phyloP scores from a whole-genome alignment of 495 filamentous ascomycete species.

The Podospora comata region DNA sequence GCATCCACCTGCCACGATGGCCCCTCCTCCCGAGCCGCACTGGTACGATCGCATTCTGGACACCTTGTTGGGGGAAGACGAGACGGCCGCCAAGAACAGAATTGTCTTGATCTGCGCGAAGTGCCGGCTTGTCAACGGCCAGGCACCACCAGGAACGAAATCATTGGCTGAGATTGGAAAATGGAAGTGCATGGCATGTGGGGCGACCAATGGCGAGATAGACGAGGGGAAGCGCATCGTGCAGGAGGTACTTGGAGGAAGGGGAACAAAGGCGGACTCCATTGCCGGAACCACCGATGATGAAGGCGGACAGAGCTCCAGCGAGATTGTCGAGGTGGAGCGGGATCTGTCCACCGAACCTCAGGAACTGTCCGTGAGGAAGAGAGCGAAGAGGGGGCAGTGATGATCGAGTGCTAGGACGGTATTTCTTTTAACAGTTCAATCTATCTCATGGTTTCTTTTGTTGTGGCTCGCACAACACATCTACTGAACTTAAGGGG shows the following conservation, averaged over 20 bases:
- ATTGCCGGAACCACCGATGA: conserved; percentile 27
- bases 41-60: conserved; percentile 97
- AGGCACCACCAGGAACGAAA: conserved; percentile 84
- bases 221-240: conserved; percentile 63
- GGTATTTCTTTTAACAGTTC: not conserved
- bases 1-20: conserved; percentile 38
- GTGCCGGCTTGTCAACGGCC: conserved; percentile 91
- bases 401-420: not conserved
- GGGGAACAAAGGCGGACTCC: not conserved
- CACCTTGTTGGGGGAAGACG: conserved; percentile 90
- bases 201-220: conserved; percentile 74
- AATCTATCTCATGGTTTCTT: conserved; percentile 3
- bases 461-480: not conserved
- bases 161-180: conserved; percentile 73
- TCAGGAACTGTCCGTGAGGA: conserved; percentile 2
- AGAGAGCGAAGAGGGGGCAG: conserved; percentile 15
- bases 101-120: conserved; percentile 79
- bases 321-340: conserved; percentile 41
- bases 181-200: conserved; percentile 87
- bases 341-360: conserved; percentile 29
- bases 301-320: conserved; percentile 33
- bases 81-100: conserved; percentile 86
- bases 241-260: conserved; percentile 43
- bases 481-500: not conserved
- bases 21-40: conserved; percentile 51